Percentiles rank a stretch among this genome's conserved stretches.
Evolutionary conservation across 176 grass and related monocot genomes (phyloP).

Genomic region (Hyparrhenia diplandra): DNA sequence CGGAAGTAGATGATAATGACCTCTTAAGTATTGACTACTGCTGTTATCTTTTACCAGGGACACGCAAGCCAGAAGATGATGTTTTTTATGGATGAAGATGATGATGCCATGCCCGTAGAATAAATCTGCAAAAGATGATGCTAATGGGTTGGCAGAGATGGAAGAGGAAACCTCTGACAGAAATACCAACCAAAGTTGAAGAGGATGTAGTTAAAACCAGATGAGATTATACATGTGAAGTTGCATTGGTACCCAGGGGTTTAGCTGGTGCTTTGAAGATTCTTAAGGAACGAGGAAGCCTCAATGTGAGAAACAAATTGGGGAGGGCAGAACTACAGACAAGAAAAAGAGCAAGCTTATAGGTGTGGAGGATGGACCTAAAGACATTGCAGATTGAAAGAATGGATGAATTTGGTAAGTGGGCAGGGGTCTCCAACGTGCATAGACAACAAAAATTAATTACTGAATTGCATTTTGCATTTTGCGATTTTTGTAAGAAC

Average conservation of each 20-base stretch:
- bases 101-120: constrained; percentile 36
- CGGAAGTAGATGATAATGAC: neutral
- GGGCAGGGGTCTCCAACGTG: constrained; percentile 46
- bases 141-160: constrained; percentile 30
- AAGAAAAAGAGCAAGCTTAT: constrained; percentile 94
- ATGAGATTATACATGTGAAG: constrained; percentile 80
- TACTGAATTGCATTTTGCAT: constrained; percentile 1
- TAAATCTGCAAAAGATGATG: constrained; percentile 38
- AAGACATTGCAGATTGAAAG: constrained; percentile 88
- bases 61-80: constrained; percentile 62
- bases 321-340: constrained; percentile 87
- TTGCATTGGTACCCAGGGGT: constrained; percentile 70
- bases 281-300: constrained; percentile 66
- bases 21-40: neutral
- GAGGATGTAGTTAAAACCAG: constrained; percentile 55
- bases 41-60: constrained; percentile 48
- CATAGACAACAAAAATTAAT: neutral
- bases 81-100: constrained; percentile 92
- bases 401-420: constrained; percentile 86
- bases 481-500: neutral
- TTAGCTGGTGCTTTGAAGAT: constrained; percentile 80
- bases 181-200: constrained; percentile 26
- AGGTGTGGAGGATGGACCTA: constrained; percentile 66
- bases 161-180: constrained; percentile 34
- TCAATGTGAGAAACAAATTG: constrained; percentile 82